Conservation (phyloP, 164 flowering plant species). For the Euptelea pleiosperma region DNA sequence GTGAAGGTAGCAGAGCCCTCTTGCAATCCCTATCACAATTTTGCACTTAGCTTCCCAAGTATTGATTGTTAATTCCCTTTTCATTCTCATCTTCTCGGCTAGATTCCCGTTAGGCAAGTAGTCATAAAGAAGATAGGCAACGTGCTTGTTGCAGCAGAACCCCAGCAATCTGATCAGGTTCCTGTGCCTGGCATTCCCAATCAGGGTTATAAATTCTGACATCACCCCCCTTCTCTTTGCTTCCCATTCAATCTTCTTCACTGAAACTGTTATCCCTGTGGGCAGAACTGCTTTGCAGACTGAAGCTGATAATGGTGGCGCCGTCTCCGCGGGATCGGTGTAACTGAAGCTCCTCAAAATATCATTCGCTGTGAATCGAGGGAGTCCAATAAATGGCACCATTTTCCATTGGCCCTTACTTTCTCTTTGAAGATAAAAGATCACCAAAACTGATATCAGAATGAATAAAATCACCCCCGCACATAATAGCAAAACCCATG, state of each 20-base stretch:
- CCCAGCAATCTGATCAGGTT: conserved; percentile 77
- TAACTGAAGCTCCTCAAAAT: conserved; percentile 61
- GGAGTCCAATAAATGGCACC: conserved; percentile 68
- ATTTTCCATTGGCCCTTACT: conserved; percentile 61
- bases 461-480: conserved; percentile 40
- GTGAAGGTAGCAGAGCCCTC: conserved; percentile 81
- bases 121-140: conserved; percentile 71
- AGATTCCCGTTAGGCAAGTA: conserved; percentile 73
- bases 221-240: conserved; percentile 30
- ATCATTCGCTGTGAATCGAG: conserved; percentile 73
- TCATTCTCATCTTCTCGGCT: conserved; percentile 49
- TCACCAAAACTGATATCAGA: conserved; percentile 33
- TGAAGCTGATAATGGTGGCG: conserved; percentile 27
- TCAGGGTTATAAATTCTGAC: conserved; percentile 35
- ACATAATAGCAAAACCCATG: conserved; percentile 48
- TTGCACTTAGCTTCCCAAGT: conserved; percentile 58
- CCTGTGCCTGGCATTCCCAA: conserved; percentile 78
- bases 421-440: conserved; percentile 42
- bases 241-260: conserved; percentile 68
- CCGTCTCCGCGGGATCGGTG: conserved; percentile 31
- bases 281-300: conserved; percentile 72
- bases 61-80: conserved; percentile 30
- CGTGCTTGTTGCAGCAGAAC: conserved; percentile 59
- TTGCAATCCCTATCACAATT: conserved; percentile 60
- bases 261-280: conserved; percentile 80